Evolutionary conservation across 805 yeast species (phyloP).

Genomic region (Citeromyces matritensis): DNA sequence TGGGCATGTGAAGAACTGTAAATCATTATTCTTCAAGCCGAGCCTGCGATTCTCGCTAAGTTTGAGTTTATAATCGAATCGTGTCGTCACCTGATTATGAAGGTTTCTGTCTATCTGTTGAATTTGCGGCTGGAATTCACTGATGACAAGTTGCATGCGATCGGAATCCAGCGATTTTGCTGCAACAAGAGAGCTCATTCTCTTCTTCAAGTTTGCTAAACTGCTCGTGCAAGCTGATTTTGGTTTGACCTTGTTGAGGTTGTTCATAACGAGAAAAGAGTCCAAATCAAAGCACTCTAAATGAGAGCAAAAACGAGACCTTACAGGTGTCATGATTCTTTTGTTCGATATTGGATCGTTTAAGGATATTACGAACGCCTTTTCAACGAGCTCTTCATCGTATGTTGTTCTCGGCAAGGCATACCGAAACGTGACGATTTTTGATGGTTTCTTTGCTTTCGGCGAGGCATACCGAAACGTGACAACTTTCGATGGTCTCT

Average conservation of each 20-base stretch:
- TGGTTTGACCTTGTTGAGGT: slow-evolving; percentile 4
- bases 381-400: slow-evolving; percentile 15
- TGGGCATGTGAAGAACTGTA: slow-evolving; percentile 17
- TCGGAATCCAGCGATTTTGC: no score
- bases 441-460: no score
- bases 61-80: slow-evolving; percentile 9
- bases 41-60: slow-evolving; percentile 7
- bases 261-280: slow-evolving; percentile 13
- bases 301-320: slow-evolving; percentile 16
- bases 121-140: no score
- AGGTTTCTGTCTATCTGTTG: no score
- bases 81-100: slow-evolving; percentile 9
- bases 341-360: slow-evolving; percentile 17
- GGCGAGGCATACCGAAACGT: no score
- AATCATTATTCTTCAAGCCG: slow-evolving; percentile 8
- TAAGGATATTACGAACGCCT: slow-evolving; percentile 12
- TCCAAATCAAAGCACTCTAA: slow-evolving; percentile 18
- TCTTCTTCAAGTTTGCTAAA: neutral
- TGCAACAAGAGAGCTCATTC: slow-evolving; percentile 1
- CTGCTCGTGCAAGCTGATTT: no score
- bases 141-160: no score
- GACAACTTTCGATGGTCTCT: no score
- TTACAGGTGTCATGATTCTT: slow-evolving; percentile 12
- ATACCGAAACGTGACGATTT: no score
- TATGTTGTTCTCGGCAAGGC: no score